Evolutionary conservation across 1,284 basidiomycete species (phyloP), one percentile per base, ranked within the genome.

Genomic region (Ceratobasidium sp.): DNA sequence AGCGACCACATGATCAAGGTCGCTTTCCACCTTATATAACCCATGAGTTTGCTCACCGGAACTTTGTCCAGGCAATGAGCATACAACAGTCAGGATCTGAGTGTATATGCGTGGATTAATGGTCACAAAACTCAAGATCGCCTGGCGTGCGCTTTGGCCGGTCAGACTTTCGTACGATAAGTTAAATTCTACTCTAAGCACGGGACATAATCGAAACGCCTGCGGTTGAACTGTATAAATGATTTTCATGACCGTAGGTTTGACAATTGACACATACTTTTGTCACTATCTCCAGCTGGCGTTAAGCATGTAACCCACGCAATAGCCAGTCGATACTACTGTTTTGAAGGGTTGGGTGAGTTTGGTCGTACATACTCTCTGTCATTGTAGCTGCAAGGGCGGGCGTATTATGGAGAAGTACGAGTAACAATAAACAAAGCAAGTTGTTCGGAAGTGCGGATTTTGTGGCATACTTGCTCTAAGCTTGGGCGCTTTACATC

Each of bases 151-250:
- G 23, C 48, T 43, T 10, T 30, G 45, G 46, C 74, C 71, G 3
- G 73, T 75, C 23, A 76, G 36, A 46, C 72, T 71, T 12, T 73
- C 53, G 18, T 74, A 58, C 4, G 74, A 76, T 1, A 76, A 55
- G 34, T 75, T 74, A 52, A 76, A 65, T 0, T 61, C 46, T 18
- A 36, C 53, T n/a, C 16, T 36, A 50, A 43, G 61, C 6, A 36
- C 62, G 26, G 58, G 57, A 70, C 28, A 65, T 8, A 71, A 32
- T 28, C 52, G 55, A 53, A 75, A 76, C 9, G 74, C 75, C 74
- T 75, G 55, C 53, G 6, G 28, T 14, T 43, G 16, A n/a, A 59
- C n/a, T 16, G 32, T 18, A 8, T 60, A 4, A 34, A n/a, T 23
- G 18, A 6, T 32, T n/a, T 30, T 3, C n/a, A 10, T 8, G 18